Evolutionary conservation across 78 protist genomes (phyloP).

Genomic region (Paulinella micropora): DNA sequence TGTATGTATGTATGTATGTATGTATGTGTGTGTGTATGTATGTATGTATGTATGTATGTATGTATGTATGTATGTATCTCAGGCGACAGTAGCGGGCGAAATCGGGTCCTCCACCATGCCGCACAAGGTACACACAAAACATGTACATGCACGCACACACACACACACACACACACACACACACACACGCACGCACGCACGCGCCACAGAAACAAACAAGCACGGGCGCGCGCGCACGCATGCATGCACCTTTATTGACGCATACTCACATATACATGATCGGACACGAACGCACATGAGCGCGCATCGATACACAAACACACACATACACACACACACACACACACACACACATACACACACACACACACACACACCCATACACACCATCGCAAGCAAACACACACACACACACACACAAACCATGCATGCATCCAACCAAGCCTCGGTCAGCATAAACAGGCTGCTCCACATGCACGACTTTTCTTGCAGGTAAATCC

Average conservation of each 20-base stretch:
- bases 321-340: neutral
- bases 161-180: neutral
- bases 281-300: neutral
- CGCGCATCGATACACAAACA: neutral
- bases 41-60: conserved; percentile 33
- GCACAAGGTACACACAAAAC: conserved; percentile 41
- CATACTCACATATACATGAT: neutral
- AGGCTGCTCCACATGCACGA: neutral
- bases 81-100: conserved; percentile 43
- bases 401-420: neutral
- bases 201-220: neutral
- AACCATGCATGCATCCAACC: too few species aligned
- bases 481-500: conserved; percentile 51
- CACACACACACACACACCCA: neutral
- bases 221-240: neutral
- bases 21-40: conserved; percentile 45
- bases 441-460: too few species aligned
- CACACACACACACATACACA: neutral
- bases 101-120: conserved; percentile 78
- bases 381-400: neutral
- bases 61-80: conserved; percentile 23
- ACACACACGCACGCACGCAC: neutral
- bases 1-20: neutral
- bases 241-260: neutral
- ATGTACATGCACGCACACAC: neutral